phyloP scores from a whole-genome alignment of 164 flowering plant species.

The Platanus orientalis region DNA sequence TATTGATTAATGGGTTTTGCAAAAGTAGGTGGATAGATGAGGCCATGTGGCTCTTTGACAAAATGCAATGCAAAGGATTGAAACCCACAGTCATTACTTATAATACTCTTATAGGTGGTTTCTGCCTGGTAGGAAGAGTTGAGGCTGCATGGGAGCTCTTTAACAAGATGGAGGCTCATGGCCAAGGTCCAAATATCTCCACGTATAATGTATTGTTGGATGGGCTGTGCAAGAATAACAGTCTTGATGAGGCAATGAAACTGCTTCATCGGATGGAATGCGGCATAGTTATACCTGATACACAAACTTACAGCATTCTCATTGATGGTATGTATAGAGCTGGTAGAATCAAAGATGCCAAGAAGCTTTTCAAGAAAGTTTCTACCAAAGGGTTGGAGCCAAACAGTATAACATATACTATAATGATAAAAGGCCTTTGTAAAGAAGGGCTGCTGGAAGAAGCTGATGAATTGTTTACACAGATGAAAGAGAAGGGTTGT shows the following conservation, averaged over 20 bases:
- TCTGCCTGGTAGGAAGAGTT: constrained; percentile 6
- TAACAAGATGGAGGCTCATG: constrained; percentile 13
- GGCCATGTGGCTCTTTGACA: neutral
- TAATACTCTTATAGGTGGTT: constrained; percentile 3
- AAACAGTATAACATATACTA: constrained; percentile 7
- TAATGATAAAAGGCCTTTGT: constrained; percentile 21
- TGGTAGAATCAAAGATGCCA: constrained; percentile 15
- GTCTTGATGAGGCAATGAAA: constrained; percentile 20
- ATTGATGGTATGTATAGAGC: constrained; percentile 16
- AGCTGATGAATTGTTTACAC: constrained; percentile 11
- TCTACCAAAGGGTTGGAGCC: constrained; percentile 15
- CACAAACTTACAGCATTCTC: constrained; percentile 12
- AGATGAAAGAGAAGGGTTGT: constrained; percentile 21
- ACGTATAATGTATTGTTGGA: constrained; percentile 9
- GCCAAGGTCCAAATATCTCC: neutral
- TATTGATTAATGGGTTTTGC: constrained; percentile 12
- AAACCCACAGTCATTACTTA: constrained; percentile 7
- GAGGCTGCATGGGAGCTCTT: constrained; percentile 12
- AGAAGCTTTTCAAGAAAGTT: constrained; percentile 8
- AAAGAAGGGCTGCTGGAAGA: constrained; percentile 11
- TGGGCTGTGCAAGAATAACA: constrained; percentile 13
- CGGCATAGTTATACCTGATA: constrained; percentile 1
- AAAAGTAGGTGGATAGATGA: constrained; percentile 10
- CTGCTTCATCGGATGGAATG: constrained; percentile 11
- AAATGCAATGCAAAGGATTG: constrained; percentile 11